phyloP scores from a whole-genome alignment of 768 basidiomycete genomes.

The Baorangia bicolor region DNA sequence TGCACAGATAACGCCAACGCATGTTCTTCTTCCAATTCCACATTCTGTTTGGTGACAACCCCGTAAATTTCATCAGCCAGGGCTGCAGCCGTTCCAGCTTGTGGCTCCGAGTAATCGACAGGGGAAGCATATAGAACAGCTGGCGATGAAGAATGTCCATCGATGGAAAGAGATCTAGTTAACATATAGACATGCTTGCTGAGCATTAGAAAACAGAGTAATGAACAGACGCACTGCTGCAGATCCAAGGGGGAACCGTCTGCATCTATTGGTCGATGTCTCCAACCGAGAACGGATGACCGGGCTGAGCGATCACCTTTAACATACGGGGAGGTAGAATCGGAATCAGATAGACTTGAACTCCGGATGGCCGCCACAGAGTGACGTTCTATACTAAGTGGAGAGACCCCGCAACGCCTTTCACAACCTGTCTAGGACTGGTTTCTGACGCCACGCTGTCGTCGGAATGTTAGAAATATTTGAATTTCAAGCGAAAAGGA shows the following conservation, averaged over 20 bases:
- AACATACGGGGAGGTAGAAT: not conserved
- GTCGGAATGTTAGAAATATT: not conserved
- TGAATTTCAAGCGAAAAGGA: not conserved
- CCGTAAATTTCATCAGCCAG: not conserved
- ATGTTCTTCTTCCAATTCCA: not conserved
- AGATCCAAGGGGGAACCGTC: not conserved
- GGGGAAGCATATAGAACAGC: not conserved
- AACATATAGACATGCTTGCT: not conserved
- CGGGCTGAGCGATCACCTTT: not conserved
- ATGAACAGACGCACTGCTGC: not conserved
- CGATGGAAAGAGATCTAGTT: not conserved
- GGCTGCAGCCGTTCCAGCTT: not conserved
- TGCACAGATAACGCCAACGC: not conserved
- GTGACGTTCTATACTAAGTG: not conserved
- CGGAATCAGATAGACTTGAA: not conserved
- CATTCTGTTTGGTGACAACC: not conserved
- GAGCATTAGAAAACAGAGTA: not conserved
- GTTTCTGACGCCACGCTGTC: not conserved
- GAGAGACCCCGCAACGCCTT: not conserved
- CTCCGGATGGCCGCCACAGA: not conserved
- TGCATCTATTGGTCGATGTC: not conserved
- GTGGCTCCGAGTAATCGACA: not conserved
- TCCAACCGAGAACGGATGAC: not conserved
- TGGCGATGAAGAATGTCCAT: not conserved
- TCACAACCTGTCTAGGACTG: not conserved